Evolutionary conservation across 345 rosid genomes (phyloP).

Genomic region (Orychophragmus violaceus): DNA sequence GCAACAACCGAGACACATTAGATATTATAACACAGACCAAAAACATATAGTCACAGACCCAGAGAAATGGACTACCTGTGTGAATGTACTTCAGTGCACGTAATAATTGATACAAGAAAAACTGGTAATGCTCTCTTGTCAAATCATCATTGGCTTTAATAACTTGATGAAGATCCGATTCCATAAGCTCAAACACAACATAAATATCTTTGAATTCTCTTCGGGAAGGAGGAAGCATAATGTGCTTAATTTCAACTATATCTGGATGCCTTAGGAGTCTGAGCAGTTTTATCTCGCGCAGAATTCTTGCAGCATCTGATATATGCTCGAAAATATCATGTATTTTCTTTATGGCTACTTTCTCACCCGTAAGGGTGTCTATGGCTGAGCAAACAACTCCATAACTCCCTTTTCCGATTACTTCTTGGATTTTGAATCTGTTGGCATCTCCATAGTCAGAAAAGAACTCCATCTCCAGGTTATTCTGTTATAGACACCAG

Average conservation of each 20-base stretch:
- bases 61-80: conserved; percentile 47
- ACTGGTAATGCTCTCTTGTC: conserved; percentile 91
- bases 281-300: conserved; percentile 83
- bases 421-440: conserved; percentile 82
- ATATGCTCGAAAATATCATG: conserved; percentile 83
- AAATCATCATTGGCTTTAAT: conserved; percentile 95
- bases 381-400: conserved; percentile 94
- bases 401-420: conserved; percentile 89
- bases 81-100: conserved; percentile 93
- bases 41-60: background rate
- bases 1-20: conserved; percentile 33
- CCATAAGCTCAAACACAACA: conserved; percentile 98
- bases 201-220: conserved; percentile 92
- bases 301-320: conserved; percentile 88
- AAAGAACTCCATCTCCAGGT: conserved; percentile 77
- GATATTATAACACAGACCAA: background rate
- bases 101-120: conserved; percentile 86
- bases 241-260: conserved; percentile 91
- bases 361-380: conserved; percentile 76
- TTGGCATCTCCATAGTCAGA: conserved; percentile 91
- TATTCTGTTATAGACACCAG: conserved; percentile 43
- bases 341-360: no score
- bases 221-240: conserved; percentile 89
- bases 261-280: conserved; percentile 87
- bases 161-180: conserved; percentile 94